Evolutionary conservation across 768 basidiomycete genomes (phyloP).

Genomic region (Tulasnella calospora): DNA sequence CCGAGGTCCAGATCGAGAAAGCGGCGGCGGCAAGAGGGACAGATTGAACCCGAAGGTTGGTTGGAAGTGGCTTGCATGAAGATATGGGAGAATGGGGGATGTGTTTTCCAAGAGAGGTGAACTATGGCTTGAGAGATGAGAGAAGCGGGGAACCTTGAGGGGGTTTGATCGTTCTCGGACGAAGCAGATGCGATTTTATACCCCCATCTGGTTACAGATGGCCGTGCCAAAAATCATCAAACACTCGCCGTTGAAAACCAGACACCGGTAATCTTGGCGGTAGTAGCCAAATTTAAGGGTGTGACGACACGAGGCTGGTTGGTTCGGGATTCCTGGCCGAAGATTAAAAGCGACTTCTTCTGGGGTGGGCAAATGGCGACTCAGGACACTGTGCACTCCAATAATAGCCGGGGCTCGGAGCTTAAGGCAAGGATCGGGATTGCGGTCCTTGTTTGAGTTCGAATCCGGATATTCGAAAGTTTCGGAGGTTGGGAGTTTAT

Average conservation of each 20-base stretch:
- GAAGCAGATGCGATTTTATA: too few species aligned
- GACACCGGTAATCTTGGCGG: neutral
- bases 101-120: neutral
- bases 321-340: neutral
- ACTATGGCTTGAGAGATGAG: too few species aligned
- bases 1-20: neutral
- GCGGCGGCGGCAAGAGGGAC: neutral
- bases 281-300: neutral
- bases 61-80: neutral
- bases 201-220: too few species aligned
- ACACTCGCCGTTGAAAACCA: neutral
- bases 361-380: neutral
- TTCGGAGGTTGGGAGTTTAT: neutral
- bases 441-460: neutral
- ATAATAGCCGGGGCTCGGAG: too few species aligned
- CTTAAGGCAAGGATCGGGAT: neutral
- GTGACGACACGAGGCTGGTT: neutral
- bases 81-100: neutral
- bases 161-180: too few species aligned
- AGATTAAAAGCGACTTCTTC: neutral
- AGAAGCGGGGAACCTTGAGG: too few species aligned
- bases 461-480: too few species aligned
- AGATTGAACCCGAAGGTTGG: neutral
- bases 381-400: neutral
- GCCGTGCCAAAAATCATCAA: too few species aligned